A percentile compares a stretch with the other conserved stretches of the same genome.
These are phyloP conservation scores for Magnaporthiopsis poae DNA, from an alignment of 2,329 filamentous ascomycete genomes.

Conservation along the genomic window DNA sequence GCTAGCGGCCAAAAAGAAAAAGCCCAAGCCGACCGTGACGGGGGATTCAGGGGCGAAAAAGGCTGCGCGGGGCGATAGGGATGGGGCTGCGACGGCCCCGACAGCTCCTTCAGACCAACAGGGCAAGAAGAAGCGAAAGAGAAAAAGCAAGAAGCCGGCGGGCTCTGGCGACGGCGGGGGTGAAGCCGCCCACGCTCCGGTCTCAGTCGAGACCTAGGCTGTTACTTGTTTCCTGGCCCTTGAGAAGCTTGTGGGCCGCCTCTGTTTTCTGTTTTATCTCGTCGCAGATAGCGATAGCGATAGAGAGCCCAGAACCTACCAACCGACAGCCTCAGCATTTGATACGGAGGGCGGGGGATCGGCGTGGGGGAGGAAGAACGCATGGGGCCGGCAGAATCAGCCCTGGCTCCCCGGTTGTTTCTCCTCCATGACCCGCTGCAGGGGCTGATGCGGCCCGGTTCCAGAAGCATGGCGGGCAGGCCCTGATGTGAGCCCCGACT, in stretches of 20 bases:
- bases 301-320: background rate
- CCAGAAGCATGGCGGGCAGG: background rate
- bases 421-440: background rate
- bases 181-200: background rate
- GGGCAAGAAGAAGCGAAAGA: slow-evolving; percentile 17
- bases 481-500: too few relatives aligned
- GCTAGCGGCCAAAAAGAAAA: slow-evolving; percentile 25
- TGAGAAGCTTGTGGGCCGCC: background rate
- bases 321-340: too few relatives aligned
- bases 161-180: background rate
- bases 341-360: background rate
- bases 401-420: background rate
- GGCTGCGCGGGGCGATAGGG: background rate
- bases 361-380: background rate
- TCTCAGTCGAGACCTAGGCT: background rate
- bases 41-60: background rate
- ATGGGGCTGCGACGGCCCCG: background rate
- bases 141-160: slow-evolving; percentile 15
- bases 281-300: background rate
- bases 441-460: background rate
- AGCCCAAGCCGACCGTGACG: slow-evolving; percentile 11
- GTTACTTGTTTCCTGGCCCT: background rate
- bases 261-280: background rate
- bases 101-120: background rate
- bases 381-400: background rate